Evolutionary conservation across 1,139 yeast genomes (phyloP).

Genomic region (Yamadazyma siamensis): DNA sequence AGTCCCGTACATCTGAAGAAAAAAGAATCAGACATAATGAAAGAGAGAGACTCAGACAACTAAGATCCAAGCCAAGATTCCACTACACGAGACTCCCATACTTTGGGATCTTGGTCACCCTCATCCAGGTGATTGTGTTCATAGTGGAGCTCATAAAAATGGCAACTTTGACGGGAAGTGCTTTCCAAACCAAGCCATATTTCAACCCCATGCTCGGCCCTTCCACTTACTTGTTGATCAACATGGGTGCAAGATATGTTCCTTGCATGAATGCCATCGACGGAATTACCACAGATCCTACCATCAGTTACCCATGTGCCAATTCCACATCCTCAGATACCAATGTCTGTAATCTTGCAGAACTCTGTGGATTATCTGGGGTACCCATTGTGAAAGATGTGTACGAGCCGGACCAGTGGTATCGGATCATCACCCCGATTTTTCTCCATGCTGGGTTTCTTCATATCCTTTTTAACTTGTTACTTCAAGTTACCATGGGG

Average conservation of each 20-base stretch:
- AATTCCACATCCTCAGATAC: constrained; percentile 57
- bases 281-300: constrained; percentile 48
- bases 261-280: constrained; percentile 65
- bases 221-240: constrained; percentile 61
- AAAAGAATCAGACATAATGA: constrained; percentile 23
- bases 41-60: constrained; percentile 22
- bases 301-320: constrained; percentile 62
- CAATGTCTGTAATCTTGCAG: constrained; percentile 53
- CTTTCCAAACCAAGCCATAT: constrained; percentile 67
- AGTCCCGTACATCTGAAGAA: constrained; percentile 12
- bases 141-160: constrained; percentile 63
- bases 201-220: constrained; percentile 84
- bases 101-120: constrained; percentile 44
- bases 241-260: constrained; percentile 69
- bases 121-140: constrained; percentile 57
- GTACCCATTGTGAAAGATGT: constrained; percentile 26
- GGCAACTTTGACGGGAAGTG: constrained; percentile 62
- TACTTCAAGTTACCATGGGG: constrained; percentile 63
- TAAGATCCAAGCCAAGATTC: constrained; percentile 33
- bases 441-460: constrained; percentile 74
- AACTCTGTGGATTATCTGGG: constrained; percentile 64
- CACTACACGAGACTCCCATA: constrained; percentile 46
- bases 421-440: constrained; percentile 67
- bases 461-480: constrained; percentile 63
- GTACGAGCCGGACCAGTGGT: constrained; percentile 61